These are phyloP conservation scores for Ceratocystis ficicola DNA, from an alignment of 2,329 filamentous ascomycete species.

Conservation along the genomic window DNA sequence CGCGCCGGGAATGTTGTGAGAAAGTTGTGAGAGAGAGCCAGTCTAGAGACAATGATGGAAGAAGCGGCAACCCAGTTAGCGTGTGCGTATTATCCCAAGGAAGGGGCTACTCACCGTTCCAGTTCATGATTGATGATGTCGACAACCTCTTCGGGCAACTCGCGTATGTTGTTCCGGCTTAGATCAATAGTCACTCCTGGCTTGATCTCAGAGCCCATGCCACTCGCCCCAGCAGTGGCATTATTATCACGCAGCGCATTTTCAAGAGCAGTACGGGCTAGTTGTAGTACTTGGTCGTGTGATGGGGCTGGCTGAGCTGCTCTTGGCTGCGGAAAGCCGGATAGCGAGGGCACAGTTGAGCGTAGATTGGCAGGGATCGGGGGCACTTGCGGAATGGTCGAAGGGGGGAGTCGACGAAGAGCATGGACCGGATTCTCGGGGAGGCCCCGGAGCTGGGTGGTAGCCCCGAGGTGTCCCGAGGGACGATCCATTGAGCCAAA, in stretches of 20 bases:
- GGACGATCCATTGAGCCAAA: conserved; percentile 16
- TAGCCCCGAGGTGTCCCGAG: conserved; percentile 27
- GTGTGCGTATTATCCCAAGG: neutral
- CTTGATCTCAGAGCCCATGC: conserved; percentile 45
- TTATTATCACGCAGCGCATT: conserved; percentile 56
- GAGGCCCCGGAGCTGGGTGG: conserved; percentile 31
- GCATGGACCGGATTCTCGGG: conserved; percentile 33
- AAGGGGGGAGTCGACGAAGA: conserved; percentile 26
- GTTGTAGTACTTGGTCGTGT: conserved; percentile 45
- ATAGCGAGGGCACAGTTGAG: conserved; percentile 22
- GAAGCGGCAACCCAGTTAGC: neutral
- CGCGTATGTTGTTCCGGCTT: conserved; percentile 61
- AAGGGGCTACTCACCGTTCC: conserved; percentile 44
- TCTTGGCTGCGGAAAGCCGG: conserved; percentile 23
- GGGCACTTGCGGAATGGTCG: conserved; percentile 32
- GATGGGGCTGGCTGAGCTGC: conserved; percentile 37
- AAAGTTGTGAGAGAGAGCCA: conserved; percentile 71
- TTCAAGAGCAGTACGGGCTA: conserved; percentile 56
- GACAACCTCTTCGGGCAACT: conserved; percentile 60
- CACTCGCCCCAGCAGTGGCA: conserved; percentile 46
- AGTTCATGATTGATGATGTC: conserved; percentile 63
- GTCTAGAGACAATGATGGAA: conserved; percentile 35
- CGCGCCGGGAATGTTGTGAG: conserved; percentile 56
- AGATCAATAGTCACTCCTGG: conserved; percentile 68
- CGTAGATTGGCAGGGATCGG: conserved; percentile 28